phyloP scores from a whole-genome alignment of 2,329 filamentous ascomycete species.

The Pseudogymnoascus sp. region DNA sequence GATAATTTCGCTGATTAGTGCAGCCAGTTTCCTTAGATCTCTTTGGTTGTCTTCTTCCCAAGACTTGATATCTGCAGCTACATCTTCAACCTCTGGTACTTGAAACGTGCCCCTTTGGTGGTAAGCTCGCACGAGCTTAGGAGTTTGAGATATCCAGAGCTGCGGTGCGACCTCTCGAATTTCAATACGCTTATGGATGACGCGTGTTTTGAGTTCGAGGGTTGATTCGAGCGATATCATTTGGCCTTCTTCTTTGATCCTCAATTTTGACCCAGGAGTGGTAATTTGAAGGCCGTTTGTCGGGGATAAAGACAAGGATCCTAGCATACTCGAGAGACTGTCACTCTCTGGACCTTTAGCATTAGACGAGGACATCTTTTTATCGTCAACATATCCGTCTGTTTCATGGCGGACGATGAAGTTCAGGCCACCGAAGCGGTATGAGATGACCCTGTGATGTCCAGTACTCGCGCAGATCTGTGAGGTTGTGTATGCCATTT shows the following conservation, averaged over 20 bases:
- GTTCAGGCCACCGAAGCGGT: conserved; percentile 35
- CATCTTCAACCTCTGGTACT: conserved; percentile 31
- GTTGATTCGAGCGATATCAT: conserved; percentile 31
- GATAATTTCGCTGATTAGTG: conserved; percentile 30
- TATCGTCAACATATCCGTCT: conserved; percentile 33
- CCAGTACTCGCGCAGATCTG: conserved; percentile 34
- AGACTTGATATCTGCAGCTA: conserved; percentile 24
- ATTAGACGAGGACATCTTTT: neutral
- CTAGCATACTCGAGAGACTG: conserved; percentile 23
- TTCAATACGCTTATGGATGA: conserved; percentile 28
- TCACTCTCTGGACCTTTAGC: conserved; percentile 14
- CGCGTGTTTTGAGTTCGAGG: conserved; percentile 40
- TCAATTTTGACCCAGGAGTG: conserved; percentile 24
- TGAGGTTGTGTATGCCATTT: conserved; percentile 36
- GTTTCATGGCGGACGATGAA: conserved; percentile 38
- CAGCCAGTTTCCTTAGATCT: conserved; percentile 27
- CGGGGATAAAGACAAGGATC: conserved; percentile 23
- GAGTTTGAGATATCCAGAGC: conserved; percentile 41
- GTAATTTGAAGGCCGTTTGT: neutral
- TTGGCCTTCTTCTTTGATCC: conserved; percentile 28
- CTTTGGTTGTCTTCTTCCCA: conserved; percentile 33
- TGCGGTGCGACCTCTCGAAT: conserved; percentile 33
- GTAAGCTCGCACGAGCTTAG: conserved; percentile 40
- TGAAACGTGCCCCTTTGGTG: conserved; percentile 33
- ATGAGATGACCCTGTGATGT: conserved; percentile 41